A percentile compares a stretch with the other conserved stretches of the same genome.
These are phyloP conservation scores for Salix viminalis DNA, from an alignment of 345 rosid species.

Conservation along the genomic window DNA sequence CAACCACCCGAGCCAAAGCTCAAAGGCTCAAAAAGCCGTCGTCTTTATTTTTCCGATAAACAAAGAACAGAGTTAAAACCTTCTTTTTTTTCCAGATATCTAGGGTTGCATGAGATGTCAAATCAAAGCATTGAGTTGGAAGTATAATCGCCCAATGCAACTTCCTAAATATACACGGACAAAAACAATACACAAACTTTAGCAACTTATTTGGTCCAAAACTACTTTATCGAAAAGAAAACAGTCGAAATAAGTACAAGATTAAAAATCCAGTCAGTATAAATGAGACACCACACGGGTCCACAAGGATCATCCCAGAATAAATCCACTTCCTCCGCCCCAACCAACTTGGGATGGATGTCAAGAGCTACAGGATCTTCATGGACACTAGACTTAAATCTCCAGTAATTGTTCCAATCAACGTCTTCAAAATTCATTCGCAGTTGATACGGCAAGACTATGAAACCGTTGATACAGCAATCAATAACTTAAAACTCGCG, in stretches of 20 bases:
- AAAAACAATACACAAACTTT: background rate
- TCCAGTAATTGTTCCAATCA: slow-evolving; percentile 11
- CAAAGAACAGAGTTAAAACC: too few relatives aligned
- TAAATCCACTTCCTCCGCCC: slow-evolving; percentile 1
- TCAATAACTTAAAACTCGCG: slow-evolving; percentile 39
- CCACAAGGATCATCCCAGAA: slow-evolving; percentile 16
- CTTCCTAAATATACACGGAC: background rate
- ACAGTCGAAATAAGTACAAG: background rate
- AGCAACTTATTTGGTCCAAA: background rate
- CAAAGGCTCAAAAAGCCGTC: too few relatives aligned
- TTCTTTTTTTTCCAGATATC: too few relatives aligned
- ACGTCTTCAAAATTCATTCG: background rate
- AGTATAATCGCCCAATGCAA: background rate
- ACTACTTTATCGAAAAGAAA: background rate
- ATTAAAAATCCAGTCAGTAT: background rate
- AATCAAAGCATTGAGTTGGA: background rate
- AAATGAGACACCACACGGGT: slow-evolving; percentile 22
- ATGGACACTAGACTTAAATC: slow-evolving; percentile 5
- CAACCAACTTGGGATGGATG: background rate
- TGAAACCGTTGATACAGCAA: slow-evolving; percentile 16
- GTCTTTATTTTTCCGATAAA: too few relatives aligned
- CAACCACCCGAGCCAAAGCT: too few relatives aligned
- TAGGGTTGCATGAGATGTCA: background rate
- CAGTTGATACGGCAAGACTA: background rate
- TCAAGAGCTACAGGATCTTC: background rate